Evolutionary conservation across 768 basidiomycete genomes (phyloP).

Genomic region (Pisolithus sp.): DNA sequence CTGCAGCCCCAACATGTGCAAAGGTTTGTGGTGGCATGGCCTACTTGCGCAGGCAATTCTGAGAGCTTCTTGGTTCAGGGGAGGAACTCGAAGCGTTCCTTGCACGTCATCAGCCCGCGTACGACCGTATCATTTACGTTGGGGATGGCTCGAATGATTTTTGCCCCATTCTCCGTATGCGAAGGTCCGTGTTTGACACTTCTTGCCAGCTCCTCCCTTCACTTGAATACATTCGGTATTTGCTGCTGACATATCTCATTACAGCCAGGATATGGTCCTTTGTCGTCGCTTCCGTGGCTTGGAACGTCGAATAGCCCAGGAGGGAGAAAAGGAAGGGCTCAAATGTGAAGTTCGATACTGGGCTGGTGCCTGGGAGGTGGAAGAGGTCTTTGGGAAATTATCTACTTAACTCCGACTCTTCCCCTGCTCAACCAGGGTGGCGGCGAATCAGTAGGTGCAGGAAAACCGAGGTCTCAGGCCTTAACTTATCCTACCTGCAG

Average conservation of each 20-base stretch:
- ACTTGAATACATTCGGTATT: neutral
- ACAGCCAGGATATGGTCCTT: conserved; percentile 75
- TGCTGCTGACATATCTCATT: neutral
- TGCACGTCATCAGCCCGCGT: conserved; percentile 48
- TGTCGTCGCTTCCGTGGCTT: conserved; percentile 77
- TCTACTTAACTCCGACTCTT: neutral
- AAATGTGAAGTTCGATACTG: conserved; percentile 74
- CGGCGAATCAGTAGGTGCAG: no score
- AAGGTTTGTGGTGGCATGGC: conserved; percentile 43
- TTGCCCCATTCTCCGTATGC: conserved; percentile 80
- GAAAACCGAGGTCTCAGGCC: no score
- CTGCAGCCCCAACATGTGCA: conserved; percentile 97
- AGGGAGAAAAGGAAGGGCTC: conserved; percentile 60
- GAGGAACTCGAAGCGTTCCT: conserved; percentile 87
- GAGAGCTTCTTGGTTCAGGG: conserved; percentile 40
- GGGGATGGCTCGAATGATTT: conserved; percentile 96
- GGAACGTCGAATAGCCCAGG: conserved; percentile 67
- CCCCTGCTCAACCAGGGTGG: neutral
- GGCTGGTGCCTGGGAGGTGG: conserved; percentile 95
- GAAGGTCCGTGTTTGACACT: conserved; percentile 45
- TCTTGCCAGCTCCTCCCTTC: neutral
- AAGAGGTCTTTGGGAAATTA: conserved; percentile 58
- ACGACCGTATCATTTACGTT: conserved; percentile 79
- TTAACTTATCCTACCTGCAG: no score
- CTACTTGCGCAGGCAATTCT: neutral